Evolutionary conservation across 495 filamentous ascomycete genomes (phyloP).

Genomic region (Daldinia childiae): DNA sequence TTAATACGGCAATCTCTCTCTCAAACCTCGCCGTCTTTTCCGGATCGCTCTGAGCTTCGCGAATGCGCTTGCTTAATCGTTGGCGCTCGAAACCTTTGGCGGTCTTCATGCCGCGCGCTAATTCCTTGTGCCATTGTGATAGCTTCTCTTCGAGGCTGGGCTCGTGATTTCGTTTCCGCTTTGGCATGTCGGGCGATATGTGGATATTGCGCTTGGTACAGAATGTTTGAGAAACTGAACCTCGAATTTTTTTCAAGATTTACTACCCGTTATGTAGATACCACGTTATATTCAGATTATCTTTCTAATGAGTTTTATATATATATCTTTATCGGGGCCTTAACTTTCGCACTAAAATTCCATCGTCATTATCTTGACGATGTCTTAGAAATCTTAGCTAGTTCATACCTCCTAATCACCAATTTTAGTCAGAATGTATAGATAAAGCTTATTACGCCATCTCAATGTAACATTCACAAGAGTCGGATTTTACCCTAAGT

Average conservation of each 20-base stretch:
- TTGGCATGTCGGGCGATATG: conserved; percentile 50
- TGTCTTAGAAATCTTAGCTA: too few relatives aligned
- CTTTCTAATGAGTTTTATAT: not conserved
- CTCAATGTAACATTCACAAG: too few relatives aligned
- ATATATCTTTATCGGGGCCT: not conserved
- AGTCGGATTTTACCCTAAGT: not conserved
- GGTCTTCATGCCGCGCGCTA: conserved; percentile 76
- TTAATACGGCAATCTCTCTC: conserved; percentile 77
- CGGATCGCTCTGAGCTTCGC: conserved; percentile 64
- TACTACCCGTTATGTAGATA: conserved; percentile 10
- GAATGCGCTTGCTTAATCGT: conserved; percentile 80
- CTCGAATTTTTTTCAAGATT: conserved; percentile 26
- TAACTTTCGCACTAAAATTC: not conserved
- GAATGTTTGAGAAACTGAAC: conserved; percentile 8
- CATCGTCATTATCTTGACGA: too few relatives aligned
- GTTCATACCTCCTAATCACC: too few relatives aligned
- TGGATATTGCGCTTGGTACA: conserved; percentile 1
- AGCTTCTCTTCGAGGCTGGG: conserved; percentile 63
- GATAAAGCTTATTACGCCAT: not conserved
- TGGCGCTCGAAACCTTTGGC: conserved; percentile 91
- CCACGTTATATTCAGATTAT: not conserved
- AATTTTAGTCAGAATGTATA: too few relatives aligned
- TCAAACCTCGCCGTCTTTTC: conserved; percentile 66
- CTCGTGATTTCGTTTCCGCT: conserved; percentile 56
- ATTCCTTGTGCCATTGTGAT: conserved; percentile 64